These are phyloP conservation scores for Microcyclosporella mali DNA, from an alignment of 2,329 filamentous ascomycete species.

Conservation along the genomic window DNA sequence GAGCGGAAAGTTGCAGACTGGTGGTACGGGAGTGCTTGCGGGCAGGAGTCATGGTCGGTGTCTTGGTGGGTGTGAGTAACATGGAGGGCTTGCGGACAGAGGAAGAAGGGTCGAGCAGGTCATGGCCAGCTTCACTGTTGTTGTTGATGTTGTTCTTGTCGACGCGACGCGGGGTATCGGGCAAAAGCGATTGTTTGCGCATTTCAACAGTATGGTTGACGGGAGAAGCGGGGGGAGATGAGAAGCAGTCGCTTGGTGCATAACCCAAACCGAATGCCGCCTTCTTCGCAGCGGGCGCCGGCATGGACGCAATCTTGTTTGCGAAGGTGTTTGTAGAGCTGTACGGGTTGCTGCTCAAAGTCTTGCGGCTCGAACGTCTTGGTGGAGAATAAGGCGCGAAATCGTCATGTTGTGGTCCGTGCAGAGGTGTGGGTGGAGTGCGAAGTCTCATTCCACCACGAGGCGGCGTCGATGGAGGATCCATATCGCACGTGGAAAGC, in stretches of 20 bases:
- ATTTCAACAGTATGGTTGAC: slow-evolving; percentile 1
- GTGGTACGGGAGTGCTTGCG: slow-evolving; percentile 47
- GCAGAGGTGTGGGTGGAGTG: slow-evolving; percentile 63
- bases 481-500: background rate
- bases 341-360: slow-evolving; percentile 41
- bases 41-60: slow-evolving; percentile 45
- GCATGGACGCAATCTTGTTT: slow-evolving; percentile 14
- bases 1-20: slow-evolving; percentile 44
- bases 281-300: background rate
- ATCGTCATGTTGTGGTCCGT: slow-evolving; percentile 57
- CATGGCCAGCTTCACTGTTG: slow-evolving; percentile 1
- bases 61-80: slow-evolving; percentile 74
- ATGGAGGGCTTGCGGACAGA: slow-evolving; percentile 37
- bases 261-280: background rate
- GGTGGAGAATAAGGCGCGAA: slow-evolving; percentile 64
- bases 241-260: background rate
- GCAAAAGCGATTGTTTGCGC: slow-evolving; percentile 2
- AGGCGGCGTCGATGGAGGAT: slow-evolving; percentile 15
- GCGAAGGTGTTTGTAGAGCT: slow-evolving; percentile 30
- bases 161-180: slow-evolving; percentile 1
- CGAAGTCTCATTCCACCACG: slow-evolving; percentile 9
- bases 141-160: slow-evolving; percentile 3
- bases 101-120: slow-evolving; percentile 15
- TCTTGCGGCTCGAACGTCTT: slow-evolving; percentile 24
- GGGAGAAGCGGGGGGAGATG: background rate